Percentiles rank a stretch among this genome's conserved stretches.
Conservation (phyloP, 2,329 filamentous ascomycete species). For the Chlorencoelia australis region DNA sequence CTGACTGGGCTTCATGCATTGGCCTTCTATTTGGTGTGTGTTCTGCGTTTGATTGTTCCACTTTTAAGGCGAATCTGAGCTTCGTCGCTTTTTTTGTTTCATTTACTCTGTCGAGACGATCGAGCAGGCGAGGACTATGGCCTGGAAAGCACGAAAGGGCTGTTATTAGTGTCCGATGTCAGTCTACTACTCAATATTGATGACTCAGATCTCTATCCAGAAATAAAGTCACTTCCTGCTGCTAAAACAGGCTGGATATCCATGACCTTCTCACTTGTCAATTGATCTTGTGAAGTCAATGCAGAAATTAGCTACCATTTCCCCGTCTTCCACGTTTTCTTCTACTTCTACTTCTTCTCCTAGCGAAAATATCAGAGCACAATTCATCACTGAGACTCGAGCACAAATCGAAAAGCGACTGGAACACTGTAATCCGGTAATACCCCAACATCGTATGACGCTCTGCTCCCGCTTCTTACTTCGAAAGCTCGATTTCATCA, state of each 20-base stretch:
- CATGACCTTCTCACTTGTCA: neutral
- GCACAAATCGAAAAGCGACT: neutral
- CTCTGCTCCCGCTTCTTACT: neutral
- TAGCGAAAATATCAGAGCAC: neutral
- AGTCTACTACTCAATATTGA: neutral
- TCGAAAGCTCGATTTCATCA: slow-evolving; percentile 3
- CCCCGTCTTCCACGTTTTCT: neutral
- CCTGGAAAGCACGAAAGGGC: neutral
- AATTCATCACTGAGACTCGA: neutral
- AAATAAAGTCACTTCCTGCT: neutral
- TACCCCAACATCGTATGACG: neutral
- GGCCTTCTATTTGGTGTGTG: slow-evolving; percentile 36
- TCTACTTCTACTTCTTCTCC: too few relatives aligned
- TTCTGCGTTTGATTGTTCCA: too few relatives aligned
- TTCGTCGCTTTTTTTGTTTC: slow-evolving; percentile 40
- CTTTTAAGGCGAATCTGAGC: too few relatives aligned
- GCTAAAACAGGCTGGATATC: neutral
- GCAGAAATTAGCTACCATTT: neutral
- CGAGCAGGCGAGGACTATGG: slow-evolving; percentile 50
- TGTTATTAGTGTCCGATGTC: neutral
- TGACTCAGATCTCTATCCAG: neutral
- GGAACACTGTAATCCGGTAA: neutral
- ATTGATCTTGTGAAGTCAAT: neutral
- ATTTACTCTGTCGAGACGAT: neutral
- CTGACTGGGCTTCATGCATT: slow-evolving; percentile 40